phyloP scores from a whole-genome alignment of 441 rosid species.

The Kokia cookei region DNA sequence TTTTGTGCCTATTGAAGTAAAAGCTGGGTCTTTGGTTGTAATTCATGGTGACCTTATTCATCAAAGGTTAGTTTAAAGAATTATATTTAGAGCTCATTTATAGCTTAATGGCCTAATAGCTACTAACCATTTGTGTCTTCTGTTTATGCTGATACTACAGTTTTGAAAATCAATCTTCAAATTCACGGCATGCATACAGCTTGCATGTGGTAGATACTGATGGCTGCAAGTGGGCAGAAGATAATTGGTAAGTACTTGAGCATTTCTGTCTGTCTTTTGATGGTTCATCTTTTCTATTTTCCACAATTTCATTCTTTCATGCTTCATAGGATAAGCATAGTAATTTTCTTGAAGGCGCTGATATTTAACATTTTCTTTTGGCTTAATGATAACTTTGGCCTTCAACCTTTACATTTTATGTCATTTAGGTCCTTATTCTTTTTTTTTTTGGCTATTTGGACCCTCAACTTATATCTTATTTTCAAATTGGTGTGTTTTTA shows the following conservation, averaged over 20 bases:
- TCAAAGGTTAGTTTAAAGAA: slow-evolving; percentile 53
- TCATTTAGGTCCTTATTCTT: no score
- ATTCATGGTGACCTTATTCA: slow-evolving; percentile 91
- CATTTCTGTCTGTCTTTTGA: background rate
- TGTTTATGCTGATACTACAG: slow-evolving; percentile 30
- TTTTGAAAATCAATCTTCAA: slow-evolving; percentile 77
- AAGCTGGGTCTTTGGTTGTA: slow-evolving; percentile 84
- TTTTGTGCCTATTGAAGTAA: slow-evolving; percentile 81
- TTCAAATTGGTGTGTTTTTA: no score
- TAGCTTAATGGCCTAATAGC: background rate
- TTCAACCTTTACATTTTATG: no score
- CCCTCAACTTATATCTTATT: no score
- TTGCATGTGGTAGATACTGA: slow-evolving; percentile 86
- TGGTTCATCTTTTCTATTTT: background rate
- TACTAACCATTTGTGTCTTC: background rate
- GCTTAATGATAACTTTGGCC: no score
- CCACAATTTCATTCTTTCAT: background rate
- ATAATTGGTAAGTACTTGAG: slow-evolving; percentile 57
- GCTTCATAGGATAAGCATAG: background rate
- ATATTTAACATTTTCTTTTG: background rate
- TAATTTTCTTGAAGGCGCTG: background rate
- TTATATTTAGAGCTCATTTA: background rate
- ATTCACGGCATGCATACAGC: slow-evolving; percentile 97
- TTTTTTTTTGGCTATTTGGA: no score
- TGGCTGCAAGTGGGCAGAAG: slow-evolving; percentile 88